Conservation (phyloP, 2,329 filamentous ascomycete species). For the Bipolaris victoriae region DNA sequence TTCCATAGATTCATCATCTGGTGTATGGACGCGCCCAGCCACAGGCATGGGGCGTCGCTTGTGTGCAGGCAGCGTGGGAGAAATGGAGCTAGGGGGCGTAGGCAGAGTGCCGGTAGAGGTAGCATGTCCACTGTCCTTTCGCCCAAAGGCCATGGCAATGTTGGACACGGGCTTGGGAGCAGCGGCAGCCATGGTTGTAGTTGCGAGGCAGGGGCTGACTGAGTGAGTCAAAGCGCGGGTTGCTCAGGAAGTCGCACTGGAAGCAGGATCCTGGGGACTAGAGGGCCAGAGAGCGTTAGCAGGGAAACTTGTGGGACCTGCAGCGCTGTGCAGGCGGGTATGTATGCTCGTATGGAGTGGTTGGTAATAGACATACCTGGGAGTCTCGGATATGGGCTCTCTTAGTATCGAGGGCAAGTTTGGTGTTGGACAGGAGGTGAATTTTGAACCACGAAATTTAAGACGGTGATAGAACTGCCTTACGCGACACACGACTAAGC, state of each 20-base stretch:
- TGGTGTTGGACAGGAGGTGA: background rate
- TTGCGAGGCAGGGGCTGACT: slow-evolving; percentile 31
- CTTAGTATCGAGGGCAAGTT: slow-evolving; percentile 1
- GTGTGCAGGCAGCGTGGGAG: slow-evolving; percentile 82
- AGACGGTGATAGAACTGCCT: slow-evolving; percentile 31
- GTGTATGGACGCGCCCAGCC: slow-evolving; percentile 55
- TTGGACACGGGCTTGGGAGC: slow-evolving; percentile 48
- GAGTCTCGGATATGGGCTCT: slow-evolving; percentile 5
- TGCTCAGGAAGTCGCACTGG: slow-evolving; percentile 23
- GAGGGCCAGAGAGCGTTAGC: background rate
- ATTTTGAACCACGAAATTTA: slow-evolving; percentile 8
- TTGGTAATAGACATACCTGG: slow-evolving; percentile 13
- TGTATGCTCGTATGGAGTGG: background rate
- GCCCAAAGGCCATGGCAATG: slow-evolving; percentile 49
- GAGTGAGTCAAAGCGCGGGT: slow-evolving; percentile 34
- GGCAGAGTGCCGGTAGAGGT: slow-evolving; percentile 63
- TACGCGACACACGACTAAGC: slow-evolving; percentile 23
- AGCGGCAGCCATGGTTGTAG: slow-evolving; percentile 45
- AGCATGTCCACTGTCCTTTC: slow-evolving; percentile 38
- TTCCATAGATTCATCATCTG: slow-evolving; percentile 68
- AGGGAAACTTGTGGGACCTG: background rate
- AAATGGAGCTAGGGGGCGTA: slow-evolving; percentile 95
- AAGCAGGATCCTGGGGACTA: slow-evolving; percentile 6
- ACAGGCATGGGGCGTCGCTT: slow-evolving; percentile 66
- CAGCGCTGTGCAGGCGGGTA: background rate